Conservation (phyloP, 2,329 filamentous ascomycete species). For the Aspergillus sp. region DNA sequence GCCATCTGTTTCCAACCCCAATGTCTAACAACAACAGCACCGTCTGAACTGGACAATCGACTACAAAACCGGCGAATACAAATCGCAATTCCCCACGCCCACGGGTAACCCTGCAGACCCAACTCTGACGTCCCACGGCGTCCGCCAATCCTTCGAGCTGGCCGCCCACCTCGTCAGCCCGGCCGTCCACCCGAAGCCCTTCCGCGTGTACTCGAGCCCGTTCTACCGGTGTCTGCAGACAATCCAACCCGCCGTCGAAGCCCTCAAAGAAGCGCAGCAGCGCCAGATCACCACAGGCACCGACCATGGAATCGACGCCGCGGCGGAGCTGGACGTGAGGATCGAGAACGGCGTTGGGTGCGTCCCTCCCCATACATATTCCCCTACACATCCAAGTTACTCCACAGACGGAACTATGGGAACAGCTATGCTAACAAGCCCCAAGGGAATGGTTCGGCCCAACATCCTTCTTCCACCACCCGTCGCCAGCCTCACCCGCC, state of each 20-base stretch:
- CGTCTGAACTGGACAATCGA: conserved; percentile 88
- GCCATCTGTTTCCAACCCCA: background rate
- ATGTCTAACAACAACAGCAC: conserved; percentile 58
- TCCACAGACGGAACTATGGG: too few species aligned
- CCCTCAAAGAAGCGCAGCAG: conserved; percentile 28
- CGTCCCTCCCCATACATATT: background rate
- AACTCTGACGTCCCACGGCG: conserved; percentile 80
- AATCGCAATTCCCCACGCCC: conserved; percentile 69
- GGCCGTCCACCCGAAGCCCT: conserved; percentile 38
- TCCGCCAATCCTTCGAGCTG: conserved; percentile 77
- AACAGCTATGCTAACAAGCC: too few species aligned
- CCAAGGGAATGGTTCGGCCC: conserved; percentile 82
- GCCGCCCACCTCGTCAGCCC: conserved; percentile 43
- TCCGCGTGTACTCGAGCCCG: conserved; percentile 72
- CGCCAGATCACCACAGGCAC: conserved; percentile 9
- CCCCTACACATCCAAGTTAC: background rate
- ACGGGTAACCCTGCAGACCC: conserved; percentile 88
- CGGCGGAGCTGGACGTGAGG: conserved; percentile 40
- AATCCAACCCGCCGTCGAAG: conserved; percentile 61
- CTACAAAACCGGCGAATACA: conserved; percentile 74
- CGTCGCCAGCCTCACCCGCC: conserved; percentile 65
- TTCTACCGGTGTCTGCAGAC: conserved; percentile 89
- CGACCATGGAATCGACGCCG: conserved; percentile 31
- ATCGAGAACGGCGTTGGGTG: conserved; percentile 55
- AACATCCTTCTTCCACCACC: conserved; percentile 76